Evolutionary conservation across 305 asterid species (phyloP).

Genomic region (Stenogyne calaminthoides): DNA sequence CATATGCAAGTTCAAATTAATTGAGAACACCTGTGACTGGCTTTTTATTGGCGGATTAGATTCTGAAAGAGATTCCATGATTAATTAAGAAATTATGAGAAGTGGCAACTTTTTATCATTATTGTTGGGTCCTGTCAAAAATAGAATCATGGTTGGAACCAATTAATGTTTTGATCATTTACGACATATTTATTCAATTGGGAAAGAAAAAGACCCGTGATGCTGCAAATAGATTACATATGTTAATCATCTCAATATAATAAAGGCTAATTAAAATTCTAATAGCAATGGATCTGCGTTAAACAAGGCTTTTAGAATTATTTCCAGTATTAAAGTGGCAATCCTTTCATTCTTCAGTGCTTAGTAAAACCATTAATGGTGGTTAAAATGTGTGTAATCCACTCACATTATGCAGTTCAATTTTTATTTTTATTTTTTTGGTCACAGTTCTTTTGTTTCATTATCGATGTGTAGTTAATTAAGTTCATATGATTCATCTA

Average conservation of each 20-base stretch:
- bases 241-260: no score
- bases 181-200: no score
- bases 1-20: not conserved
- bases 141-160: no score
- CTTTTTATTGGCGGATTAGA: not conserved
- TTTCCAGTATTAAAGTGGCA: not conserved
- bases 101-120: not conserved
- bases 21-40: not conserved
- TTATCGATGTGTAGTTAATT: not conserved
- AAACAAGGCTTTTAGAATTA: not conserved
- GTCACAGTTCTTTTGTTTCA: not conserved
- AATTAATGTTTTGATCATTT: no score
- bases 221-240: not conserved
- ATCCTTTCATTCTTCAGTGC: not conserved
- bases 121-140: not conserved
- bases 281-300: not conserved
- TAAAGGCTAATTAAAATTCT: not conserved
- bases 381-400: not conserved
- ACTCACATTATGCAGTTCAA: not conserved
- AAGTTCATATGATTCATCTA: no score
- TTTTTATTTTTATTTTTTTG: not conserved
- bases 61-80: conserved; percentile 1
- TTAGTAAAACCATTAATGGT: not conserved
- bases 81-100: not conserved
- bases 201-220: not conserved